A percentile compares a stretch with the other conserved stretches of the same genome.
Conservation (phyloP, 2,329 filamentous ascomycete species). For the Cercospora zeina region DNA sequence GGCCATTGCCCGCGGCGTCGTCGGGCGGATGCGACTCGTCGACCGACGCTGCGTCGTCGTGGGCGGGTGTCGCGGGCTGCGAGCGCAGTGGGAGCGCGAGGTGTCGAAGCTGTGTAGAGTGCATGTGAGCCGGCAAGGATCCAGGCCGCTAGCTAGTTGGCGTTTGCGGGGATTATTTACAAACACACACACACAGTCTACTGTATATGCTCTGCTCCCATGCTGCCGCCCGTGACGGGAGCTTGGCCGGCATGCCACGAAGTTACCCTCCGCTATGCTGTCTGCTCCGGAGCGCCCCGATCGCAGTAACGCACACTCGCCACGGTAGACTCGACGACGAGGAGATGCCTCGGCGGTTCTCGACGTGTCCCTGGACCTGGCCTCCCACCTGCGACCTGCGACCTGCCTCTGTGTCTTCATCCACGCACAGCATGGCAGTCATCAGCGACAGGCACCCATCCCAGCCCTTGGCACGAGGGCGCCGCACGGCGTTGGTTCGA, state of each 20-base stretch:
- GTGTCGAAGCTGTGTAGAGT: not conserved
- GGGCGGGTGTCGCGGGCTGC: not conserved
- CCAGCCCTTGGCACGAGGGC: not conserved
- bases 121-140: slow-evolving; percentile 2
- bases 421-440: not conserved
- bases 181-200: too few species aligned
- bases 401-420: not conserved
- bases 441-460: not conserved
- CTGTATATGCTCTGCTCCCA: slow-evolving; percentile 1
- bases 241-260: not conserved
- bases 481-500: not conserved
- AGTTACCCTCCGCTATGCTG: not conserved
- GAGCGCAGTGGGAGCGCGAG: slow-evolving; percentile 6
- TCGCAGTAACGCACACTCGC: not conserved
- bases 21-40: not conserved
- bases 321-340: too few species aligned
- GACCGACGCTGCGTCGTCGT: not conserved
- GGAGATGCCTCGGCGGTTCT: not conserved
- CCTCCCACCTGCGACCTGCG: not conserved
- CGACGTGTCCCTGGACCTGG: not conserved
- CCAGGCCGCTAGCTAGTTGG: not conserved
- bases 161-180: slow-evolving; percentile 2
- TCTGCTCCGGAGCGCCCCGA: not conserved
- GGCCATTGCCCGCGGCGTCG: not conserved
- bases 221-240: not conserved